phyloP scores from a whole-genome alignment of 306 rosid species.

The Pyrus pyrifolia region DNA sequence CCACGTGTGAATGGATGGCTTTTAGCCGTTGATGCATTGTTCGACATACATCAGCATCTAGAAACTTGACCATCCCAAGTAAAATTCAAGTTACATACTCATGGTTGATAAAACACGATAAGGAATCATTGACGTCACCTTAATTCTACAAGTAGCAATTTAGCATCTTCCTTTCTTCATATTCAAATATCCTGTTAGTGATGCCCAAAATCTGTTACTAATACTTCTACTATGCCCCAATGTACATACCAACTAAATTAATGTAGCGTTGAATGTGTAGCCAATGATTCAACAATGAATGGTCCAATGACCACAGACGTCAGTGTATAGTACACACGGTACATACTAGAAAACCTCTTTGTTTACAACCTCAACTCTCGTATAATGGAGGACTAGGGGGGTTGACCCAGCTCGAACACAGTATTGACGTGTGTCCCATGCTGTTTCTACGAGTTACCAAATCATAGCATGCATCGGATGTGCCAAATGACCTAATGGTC shows the following conservation, averaged over 20 bases:
- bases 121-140: background rate
- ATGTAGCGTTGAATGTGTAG: background rate
- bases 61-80: background rate
- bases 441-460: background rate
- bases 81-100: too few relatives aligned
- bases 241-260: too few relatives aligned
- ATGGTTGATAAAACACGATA: background rate
- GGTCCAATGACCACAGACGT: too few relatives aligned
- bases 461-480: background rate
- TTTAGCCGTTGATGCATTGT: background rate
- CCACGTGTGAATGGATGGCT: too few relatives aligned
- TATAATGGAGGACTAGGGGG: background rate
- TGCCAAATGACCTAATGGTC: background rate
- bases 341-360: background rate
- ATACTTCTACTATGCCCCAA: too few relatives aligned
- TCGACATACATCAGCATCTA: background rate
- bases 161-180: background rate
- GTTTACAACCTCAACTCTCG: background rate
- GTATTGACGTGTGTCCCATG: background rate
- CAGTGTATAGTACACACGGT: background rate
- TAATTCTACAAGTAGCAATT: background rate
- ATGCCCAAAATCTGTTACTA: background rate
- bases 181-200: background rate
- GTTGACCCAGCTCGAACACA: background rate
- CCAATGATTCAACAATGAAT: too few relatives aligned